Evolutionary conservation across 495 filamentous ascomycete genomes (phyloP), one percentile per base, ranked within the genome.

Genomic region (Penicillium malachiteum): DNA sequence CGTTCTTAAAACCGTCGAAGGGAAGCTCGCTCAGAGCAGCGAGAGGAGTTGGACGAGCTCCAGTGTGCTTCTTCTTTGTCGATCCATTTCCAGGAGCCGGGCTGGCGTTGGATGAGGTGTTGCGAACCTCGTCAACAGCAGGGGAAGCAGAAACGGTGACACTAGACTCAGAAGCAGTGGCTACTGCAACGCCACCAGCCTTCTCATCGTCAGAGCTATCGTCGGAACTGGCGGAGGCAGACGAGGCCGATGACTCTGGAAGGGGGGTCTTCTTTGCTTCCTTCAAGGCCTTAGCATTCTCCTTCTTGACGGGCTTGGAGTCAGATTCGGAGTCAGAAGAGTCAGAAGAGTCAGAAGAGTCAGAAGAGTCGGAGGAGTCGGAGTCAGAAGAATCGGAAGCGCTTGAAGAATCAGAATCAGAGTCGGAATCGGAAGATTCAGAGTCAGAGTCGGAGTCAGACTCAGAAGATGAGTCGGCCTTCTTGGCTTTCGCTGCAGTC

Each of bases 1-100:
- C 80, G 73, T 94, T 97, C 21, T 75, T 80, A 1, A 77, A 68
- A 52, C 86, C 79, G 43, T 79, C 66, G 33, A 71, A 64, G 12
- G 74, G 69, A 46, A 68, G 59, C 17, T 57, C 64, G 65, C 81
- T 86, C 48, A 79, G 69, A 57, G 65, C 64, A 57, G 70, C 78
- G 48, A 78, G 67, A 43, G 74, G 75, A 8, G 76, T 78, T 16
- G 74, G 75, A 14, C 70, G 73, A 44, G 75, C 70, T 47, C 76
- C 76, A 17, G 57, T 63, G 61, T 78, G 72, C 62, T 84, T 79
- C 68, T 85, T 86, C 53, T 72, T 71, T 14, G 64, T 58, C 58
- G 74, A 69, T 40, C 75, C 71, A 51, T 78, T 74, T 46, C 63
- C 64, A 43, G 75, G 72, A 14, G 67, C 72, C 3, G 75, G 81